Evolutionary conservation across 176 grass and related monocot species (phyloP).

Genomic region (Guadua angustifolia): DNA sequence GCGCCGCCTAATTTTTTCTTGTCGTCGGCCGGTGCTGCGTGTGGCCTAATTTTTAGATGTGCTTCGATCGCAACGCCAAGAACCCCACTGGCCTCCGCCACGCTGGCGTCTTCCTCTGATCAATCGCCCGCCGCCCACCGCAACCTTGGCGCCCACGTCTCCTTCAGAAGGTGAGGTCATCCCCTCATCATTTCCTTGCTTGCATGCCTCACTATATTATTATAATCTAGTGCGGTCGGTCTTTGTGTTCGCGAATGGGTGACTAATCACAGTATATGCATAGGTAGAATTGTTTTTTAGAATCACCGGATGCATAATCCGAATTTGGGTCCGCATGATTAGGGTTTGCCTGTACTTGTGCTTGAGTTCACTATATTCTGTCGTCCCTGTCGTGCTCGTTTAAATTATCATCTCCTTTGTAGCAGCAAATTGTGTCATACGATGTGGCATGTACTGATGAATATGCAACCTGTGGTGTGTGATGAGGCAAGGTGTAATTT

Average conservation of each 20-base stretch:
- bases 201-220: not conserved
- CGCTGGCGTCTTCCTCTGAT: constrained; percentile 93
- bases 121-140: constrained; percentile 87
- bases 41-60: constrained; percentile 60
- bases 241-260: not conserved
- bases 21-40: too few relatives aligned
- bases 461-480: not conserved
- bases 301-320: not conserved
- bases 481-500: too few relatives aligned
- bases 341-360: not conserved
- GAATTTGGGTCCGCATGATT: not conserved
- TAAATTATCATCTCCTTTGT: not conserved
- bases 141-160: constrained; percentile 90
- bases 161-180: constrained; percentile 72
- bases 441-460: not conserved
- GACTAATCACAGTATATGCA: not conserved
- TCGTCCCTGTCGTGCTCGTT: not conserved
- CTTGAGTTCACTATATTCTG: constrained; percentile 4
- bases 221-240: not conserved
- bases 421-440: not conserved
- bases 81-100: constrained; percentile 95
- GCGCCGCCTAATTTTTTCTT: not conserved
- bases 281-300: not conserved
- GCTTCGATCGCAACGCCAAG: constrained; percentile 97
- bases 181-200: not conserved